Conservation (phyloP, 2,329 filamentous ascomycete genomes). For the Biscogniauxia marginata region DNA sequence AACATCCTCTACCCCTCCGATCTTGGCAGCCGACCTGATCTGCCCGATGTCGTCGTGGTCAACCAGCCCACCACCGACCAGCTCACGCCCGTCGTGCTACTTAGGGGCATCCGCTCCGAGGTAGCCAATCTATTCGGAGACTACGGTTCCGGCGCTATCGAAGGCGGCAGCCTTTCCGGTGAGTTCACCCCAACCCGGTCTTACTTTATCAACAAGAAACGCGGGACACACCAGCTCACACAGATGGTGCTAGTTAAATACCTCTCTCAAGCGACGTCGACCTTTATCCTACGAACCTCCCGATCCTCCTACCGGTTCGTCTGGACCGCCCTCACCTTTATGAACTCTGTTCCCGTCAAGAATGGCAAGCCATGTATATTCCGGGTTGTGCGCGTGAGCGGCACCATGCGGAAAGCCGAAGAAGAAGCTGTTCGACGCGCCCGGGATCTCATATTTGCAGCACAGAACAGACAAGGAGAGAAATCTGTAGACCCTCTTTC, state of each 20-base stretch:
- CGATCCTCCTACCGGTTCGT: conserved; percentile 82
- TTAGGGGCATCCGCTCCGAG: conserved; percentile 68
- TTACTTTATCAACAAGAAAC: background rate
- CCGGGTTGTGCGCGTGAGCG: conserved; percentile 81
- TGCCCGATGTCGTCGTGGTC: conserved; percentile 67
- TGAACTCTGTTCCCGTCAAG: conserved; percentile 64
- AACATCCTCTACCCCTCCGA: conserved; percentile 83
- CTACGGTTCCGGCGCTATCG: conserved; percentile 75
- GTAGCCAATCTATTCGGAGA: conserved; percentile 80
- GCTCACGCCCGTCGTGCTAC: conserved; percentile 64
- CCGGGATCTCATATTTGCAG: conserved; percentile 66
- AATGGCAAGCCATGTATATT: conserved; percentile 70
- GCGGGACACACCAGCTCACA: conserved; percentile 20
- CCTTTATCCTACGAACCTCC: conserved; percentile 83
- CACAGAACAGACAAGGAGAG: conserved; percentile 46
- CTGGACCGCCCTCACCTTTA: conserved; percentile 85
- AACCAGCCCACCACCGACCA: conserved; percentile 75
- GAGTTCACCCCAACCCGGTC: conserved; percentile 20
- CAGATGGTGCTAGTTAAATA: conserved; percentile 71
- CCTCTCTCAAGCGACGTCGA: conserved; percentile 86
- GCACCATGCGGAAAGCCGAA: conserved; percentile 89
- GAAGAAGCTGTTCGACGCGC: conserved; percentile 83
- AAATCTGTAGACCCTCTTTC: conserved; percentile 32
- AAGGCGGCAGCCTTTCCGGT: conserved; percentile 66
- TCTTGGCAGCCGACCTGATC: conserved; percentile 35